phyloP scores from a whole-genome alignment of 352 stramenopile species.

The Plasmopara muralis region DNA sequence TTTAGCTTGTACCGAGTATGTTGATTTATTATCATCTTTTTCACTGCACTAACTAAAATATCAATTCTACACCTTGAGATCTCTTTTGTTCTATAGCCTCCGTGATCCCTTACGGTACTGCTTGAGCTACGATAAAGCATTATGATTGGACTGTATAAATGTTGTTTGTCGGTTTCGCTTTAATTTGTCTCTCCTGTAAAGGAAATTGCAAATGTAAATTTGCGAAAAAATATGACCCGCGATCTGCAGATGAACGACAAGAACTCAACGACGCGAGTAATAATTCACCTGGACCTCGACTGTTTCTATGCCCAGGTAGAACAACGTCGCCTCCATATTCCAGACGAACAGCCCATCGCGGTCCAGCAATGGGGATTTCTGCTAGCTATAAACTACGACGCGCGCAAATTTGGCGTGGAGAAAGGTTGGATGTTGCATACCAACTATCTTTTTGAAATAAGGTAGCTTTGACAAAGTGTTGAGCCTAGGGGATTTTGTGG shows the following conservation, averaged over 20 bases:
- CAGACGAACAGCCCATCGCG: slow-evolving; percentile 51
- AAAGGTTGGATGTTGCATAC: slow-evolving; percentile 26
- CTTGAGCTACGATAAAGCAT: too few relatives aligned
- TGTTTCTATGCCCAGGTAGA: slow-evolving; percentile 88
- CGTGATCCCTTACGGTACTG: too few relatives aligned
- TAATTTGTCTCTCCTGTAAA: too few relatives aligned
- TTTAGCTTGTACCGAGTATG: too few relatives aligned
- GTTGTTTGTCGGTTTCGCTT: too few relatives aligned
- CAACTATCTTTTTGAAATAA: neutral
- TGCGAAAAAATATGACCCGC: neutral
- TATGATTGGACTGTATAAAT: too few relatives aligned
- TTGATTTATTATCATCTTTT: too few relatives aligned
- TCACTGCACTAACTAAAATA: too few relatives aligned
- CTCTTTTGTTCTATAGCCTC: too few relatives aligned
- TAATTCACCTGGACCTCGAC: slow-evolving; percentile 83
- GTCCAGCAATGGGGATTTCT: slow-evolving; percentile 83
- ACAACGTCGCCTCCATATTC: slow-evolving; percentile 61
- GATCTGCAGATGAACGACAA: neutral
- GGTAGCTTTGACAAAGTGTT: neutral
- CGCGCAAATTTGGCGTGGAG: slow-evolving; percentile 60
- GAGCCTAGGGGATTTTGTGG: slow-evolving; percentile 49
- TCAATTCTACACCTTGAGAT: too few relatives aligned
- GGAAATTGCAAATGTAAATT: neutral
- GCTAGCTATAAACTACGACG: slow-evolving; percentile 80
- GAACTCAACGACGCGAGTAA: slow-evolving; percentile 34